phyloP scores from a whole-genome alignment of 805 yeast genomes.

The Lachancea lanzarotensis region DNA sequence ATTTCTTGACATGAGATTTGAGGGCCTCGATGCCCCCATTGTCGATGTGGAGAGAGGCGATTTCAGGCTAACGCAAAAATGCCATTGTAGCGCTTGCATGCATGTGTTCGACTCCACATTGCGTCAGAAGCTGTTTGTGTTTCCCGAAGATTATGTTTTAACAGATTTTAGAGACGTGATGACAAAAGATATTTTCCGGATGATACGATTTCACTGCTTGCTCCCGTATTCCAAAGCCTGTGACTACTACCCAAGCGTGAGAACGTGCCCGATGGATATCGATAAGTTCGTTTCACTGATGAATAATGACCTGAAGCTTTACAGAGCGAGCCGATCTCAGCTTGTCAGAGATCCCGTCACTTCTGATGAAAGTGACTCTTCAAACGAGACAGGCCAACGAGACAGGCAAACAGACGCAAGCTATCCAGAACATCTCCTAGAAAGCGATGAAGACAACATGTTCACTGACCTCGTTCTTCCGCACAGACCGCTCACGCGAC shows the following conservation, averaged over 20 bases:
- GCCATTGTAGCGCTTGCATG: conserved; percentile 27
- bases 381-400: not conserved
- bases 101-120: conserved; percentile 30
- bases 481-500: conserved; percentile 14
- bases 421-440: not conserved
- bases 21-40: conserved; percentile 31
- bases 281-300: conserved; percentile 25
- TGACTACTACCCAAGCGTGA: conserved; percentile 38
- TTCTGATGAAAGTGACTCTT: not conserved
- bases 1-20: conserved; percentile 36
- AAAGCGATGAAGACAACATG: conserved; percentile 7
- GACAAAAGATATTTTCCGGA: conserved; percentile 34
- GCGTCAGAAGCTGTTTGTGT: conserved; percentile 31
- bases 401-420: not conserved
- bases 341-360: conserved; percentile 10
- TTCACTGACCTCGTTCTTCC: conserved; percentile 5
- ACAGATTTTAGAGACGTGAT: conserved; percentile 27
- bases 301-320: conserved; percentile 20
- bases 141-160: conserved; percentile 25
- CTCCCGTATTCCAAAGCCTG: conserved; percentile 40
- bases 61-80: conserved; percentile 28
- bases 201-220: conserved; percentile 32
- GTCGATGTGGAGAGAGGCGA: conserved; percentile 22
- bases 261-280: conserved; percentile 37
- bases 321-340: conserved; percentile 23